Evolutionary conservation across 2,329 filamentous ascomycete genomes (phyloP).

Genomic region (Sphaerostilbella broomeana): DNA sequence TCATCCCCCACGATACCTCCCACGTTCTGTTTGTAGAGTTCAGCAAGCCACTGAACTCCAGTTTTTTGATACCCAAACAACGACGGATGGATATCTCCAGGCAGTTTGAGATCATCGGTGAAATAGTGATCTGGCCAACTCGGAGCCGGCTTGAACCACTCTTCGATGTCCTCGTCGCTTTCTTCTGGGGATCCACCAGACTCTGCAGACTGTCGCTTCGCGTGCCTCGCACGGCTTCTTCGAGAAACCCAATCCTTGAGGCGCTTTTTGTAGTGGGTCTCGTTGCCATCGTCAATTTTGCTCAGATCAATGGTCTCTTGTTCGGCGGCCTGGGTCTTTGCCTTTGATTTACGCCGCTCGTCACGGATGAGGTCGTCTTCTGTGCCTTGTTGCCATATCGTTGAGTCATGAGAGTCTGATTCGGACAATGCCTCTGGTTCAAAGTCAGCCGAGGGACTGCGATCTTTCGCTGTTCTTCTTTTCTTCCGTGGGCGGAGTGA

Average conservation of each 20-base stretch:
- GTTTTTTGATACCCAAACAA: slow-evolving; percentile 97
- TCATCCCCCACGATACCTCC: slow-evolving; percentile 95
- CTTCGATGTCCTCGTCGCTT: slow-evolving; percentile 40
- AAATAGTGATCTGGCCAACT: slow-evolving; percentile 70
- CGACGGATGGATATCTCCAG: slow-evolving; percentile 87
- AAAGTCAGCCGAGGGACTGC: slow-evolving; percentile 43
- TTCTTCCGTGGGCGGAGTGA: slow-evolving; percentile 54
- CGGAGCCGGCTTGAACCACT: slow-evolving; percentile 86
- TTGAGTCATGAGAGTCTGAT: slow-evolving; percentile 29
- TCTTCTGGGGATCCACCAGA: slow-evolving; percentile 32
- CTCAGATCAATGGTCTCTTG: slow-evolving; percentile 43
- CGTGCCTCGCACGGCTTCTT: slow-evolving; percentile 35
- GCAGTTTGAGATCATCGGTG: slow-evolving; percentile 69
- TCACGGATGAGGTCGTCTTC: slow-evolving; percentile 34
- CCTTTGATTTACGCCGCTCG: slow-evolving; percentile 36
- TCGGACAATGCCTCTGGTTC: slow-evolving; percentile 27
- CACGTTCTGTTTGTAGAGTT: slow-evolving; percentile 81
- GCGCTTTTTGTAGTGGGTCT: slow-evolving; percentile 69
- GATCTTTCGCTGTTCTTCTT: slow-evolving; percentile 32
- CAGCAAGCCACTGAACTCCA: slow-evolving; percentile 91
- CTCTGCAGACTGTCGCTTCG: slow-evolving; percentile 32
- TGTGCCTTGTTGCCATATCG: slow-evolving; percentile 32
- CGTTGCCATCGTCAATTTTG: slow-evolving; percentile 81
- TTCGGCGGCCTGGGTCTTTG: slow-evolving; percentile 29
- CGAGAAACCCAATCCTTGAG: slow-evolving; percentile 66